Evolutionary conservation across 495 filamentous ascomycete species (phyloP), one percentile per base, ranked within the genome.

Genomic region (Tirmania nivea): DNA sequence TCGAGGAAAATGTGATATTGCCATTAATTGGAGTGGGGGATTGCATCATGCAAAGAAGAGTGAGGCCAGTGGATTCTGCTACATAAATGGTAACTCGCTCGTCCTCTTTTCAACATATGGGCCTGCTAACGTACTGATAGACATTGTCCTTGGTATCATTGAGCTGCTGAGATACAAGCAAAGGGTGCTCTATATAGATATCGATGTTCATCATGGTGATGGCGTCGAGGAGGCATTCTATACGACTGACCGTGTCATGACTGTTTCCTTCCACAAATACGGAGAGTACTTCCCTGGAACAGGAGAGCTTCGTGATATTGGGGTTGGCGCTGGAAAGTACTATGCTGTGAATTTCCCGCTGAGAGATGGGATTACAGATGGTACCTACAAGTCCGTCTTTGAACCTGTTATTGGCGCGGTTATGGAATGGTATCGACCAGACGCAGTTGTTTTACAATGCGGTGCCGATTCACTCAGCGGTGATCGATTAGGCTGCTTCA

Each of bases 221-320:
- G 89, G 89, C 55, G 89, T 97, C 42, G 88, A 97, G 66, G 84
- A 94, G 67, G 89, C 89, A 3, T 97, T 97, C 68, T 92, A 86
- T 71, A 90, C 86, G 14, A 92, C 88, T 34, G 87, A 95, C 63
- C 85, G 89, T 49, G 89, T 97, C 57, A 82, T 95, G 72, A 97
- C 89, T 0, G 78, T 94, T 19, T 94, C 86, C 48, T 94, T 94
- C 67, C 90, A 97, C 71, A 95, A 95, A 70, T 97, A 92, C 65
- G 85, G 92, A 64, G 92, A 96, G 65, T 99, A 96, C 65, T 99
- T 99, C 66, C 90, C 90, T 3, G 90, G 90, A 54, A 99, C 90
- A 6, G 90, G 90, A 60, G 90, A 96, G 68, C 79, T 99, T 49
- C 79, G 92, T 50, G 90, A 99, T 64, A 89, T 94, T 55, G 90